These are phyloP conservation scores for Nicotiana tabacum DNA, from an alignment of 257 asterid species.

Conservation along the genomic window DNA sequence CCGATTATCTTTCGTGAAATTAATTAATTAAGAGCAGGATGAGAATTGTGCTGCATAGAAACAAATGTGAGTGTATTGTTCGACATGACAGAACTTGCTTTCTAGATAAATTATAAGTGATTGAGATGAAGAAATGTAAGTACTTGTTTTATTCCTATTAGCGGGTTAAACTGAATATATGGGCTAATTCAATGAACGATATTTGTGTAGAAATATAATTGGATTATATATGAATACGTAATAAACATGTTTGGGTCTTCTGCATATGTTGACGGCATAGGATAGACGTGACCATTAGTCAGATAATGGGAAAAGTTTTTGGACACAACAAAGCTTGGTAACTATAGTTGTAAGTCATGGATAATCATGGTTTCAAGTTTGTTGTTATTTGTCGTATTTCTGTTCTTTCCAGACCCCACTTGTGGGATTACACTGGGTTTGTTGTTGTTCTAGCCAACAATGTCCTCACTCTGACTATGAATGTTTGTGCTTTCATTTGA, in stretches of 20 bases:
- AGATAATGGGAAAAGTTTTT: neutral
- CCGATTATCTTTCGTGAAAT: neutral
- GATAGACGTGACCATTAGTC: neutral
- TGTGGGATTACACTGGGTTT: too few relatives aligned
- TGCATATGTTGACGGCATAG: neutral
- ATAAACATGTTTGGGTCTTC: neutral
- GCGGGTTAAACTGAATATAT: neutral
- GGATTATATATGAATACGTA: neutral
- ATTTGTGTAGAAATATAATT: neutral
- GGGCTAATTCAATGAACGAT: neutral
- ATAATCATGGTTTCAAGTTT: neutral
- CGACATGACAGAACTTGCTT: neutral
- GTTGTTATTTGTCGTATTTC: neutral
- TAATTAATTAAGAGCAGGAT: neutral
- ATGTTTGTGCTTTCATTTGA: neutral
- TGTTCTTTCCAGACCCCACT: neutral
- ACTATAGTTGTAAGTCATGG: conserved; percentile 5
- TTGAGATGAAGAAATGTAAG: neutral
- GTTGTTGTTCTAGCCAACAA: neutral
- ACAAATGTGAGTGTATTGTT: neutral
- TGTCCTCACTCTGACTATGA: neutral
- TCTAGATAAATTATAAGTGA: neutral
- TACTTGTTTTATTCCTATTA: neutral
- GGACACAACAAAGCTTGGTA: neutral
- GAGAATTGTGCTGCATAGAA: neutral